These are phyloP conservation scores for Leptodermis oblonga DNA, from an alignment of 257 asterid genomes.

Conservation along the genomic window DNA sequence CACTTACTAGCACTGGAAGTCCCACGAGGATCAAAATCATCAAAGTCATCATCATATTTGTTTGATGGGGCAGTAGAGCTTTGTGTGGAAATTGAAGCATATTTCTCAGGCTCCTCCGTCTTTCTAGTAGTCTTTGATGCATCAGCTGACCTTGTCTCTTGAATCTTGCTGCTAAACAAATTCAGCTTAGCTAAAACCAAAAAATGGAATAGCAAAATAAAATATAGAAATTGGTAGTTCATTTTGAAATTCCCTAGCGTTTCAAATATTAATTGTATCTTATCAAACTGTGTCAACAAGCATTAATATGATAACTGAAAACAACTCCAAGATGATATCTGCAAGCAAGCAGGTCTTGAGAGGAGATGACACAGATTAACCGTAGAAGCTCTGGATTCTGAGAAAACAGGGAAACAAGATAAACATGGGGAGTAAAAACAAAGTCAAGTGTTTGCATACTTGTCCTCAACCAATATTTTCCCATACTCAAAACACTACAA, in stretches of 20 bases:
- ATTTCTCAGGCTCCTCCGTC: constrained; percentile 34
- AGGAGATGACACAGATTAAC: not conserved
- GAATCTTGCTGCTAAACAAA: constrained; percentile 51
- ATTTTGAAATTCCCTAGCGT: not conserved
- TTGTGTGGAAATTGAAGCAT: constrained; percentile 46
- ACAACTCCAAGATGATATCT: not conserved
- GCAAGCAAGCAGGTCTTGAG: not conserved
- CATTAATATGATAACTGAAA: not conserved
- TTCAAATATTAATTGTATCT: not conserved
- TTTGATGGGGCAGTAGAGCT: constrained; percentile 33
- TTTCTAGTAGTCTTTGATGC: constrained; percentile 37
- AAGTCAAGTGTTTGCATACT: not conserved
- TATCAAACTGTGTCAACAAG: not conserved
- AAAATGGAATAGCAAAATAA: not conserved
- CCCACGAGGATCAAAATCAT: constrained; percentile 97
- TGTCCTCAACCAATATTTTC: not conserved
- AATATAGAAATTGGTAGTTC: constrained; percentile 8
- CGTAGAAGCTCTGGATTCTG: not conserved
- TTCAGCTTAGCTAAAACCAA: constrained; percentile 23
- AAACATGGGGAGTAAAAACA: not conserved
- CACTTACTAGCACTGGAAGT: constrained; percentile 74
- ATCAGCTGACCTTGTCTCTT: constrained; percentile 34
- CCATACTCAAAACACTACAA: not conserved
- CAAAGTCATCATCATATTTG: constrained; percentile 67
- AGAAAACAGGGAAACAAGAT: not conserved